Percentiles rank a stretch among this genome's conserved stretches.
phyloP scores from a whole-genome alignment of 2,329 filamentous ascomycete genomes.

The Cercospora sesami region DNA sequence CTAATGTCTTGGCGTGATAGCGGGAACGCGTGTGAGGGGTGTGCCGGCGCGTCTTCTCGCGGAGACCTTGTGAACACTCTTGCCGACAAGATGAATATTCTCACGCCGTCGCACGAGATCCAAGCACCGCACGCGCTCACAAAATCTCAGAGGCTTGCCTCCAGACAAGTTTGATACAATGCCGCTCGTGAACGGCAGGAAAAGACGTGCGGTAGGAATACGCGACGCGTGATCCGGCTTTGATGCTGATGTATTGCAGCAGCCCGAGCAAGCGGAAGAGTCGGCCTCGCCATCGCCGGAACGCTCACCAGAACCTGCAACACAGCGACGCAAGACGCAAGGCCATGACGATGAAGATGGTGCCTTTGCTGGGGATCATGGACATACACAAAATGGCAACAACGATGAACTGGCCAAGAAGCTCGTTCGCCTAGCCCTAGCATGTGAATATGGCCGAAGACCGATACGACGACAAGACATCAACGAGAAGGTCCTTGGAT shows the following conservation, averaged over 20 bases:
- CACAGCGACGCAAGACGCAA: slow-evolving; percentile 35
- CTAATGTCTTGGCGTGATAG: neutral
- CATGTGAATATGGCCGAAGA: slow-evolving; percentile 60
- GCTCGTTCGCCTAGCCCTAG: slow-evolving; percentile 61
- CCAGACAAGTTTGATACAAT: slow-evolving; percentile 11
- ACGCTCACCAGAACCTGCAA: slow-evolving; percentile 32
- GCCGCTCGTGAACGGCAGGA: slow-evolving; percentile 27
- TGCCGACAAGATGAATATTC: neutral
- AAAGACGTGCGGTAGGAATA: slow-evolving; percentile 34
- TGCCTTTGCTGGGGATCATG: slow-evolving; percentile 16
- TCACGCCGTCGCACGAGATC: neutral
- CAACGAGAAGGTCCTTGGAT: slow-evolving; percentile 67
- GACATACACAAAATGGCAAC: slow-evolving; percentile 32
- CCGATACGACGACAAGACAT: slow-evolving; percentile 61
- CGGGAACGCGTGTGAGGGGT: neutral
- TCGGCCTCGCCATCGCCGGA: slow-evolving; percentile 17
- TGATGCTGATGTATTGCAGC: slow-evolving; percentile 16
- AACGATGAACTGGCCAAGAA: slow-evolving; percentile 58
- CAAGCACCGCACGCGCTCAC: neutral
- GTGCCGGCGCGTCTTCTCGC: slow-evolving; percentile 8
- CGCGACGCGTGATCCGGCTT: neutral
- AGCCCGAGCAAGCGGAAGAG: slow-evolving; percentile 29
- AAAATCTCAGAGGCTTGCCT: neutral
- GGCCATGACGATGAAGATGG: slow-evolving; percentile 28
- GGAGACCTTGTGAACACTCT: neutral